phyloP scores from a whole-genome alignment of 1,284 basidiomycete species.

The Boletus sp. region DNA sequence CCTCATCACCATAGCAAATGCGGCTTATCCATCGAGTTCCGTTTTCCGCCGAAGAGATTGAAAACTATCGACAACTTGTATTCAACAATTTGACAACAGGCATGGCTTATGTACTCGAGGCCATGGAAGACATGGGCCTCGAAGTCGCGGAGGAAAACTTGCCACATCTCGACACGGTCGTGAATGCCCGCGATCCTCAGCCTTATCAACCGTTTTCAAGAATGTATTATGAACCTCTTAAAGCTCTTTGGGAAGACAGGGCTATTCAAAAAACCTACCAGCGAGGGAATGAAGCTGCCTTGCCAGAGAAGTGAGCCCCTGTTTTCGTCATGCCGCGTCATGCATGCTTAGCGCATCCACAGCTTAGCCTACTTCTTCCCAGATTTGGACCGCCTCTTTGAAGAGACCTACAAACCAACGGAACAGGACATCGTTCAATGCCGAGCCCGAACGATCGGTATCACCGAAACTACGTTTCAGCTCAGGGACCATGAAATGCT shows the following conservation, averaged over 20 bases:
- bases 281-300: conserved; percentile 79
- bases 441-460: conserved; percentile 86
- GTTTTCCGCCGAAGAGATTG: conserved; percentile 73
- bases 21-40: conserved; percentile 79
- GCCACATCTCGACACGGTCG: conserved; percentile 56
- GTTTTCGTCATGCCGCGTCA: background rate
- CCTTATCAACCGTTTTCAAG: conserved; percentile 78
- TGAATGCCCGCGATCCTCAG: conserved; percentile 66
- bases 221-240: conserved; percentile 62
- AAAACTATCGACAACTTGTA: conserved; percentile 81
- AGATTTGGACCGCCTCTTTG: conserved; percentile 77
- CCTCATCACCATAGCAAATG: conserved; percentile 69
- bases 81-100: conserved; percentile 90
- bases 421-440: conserved; percentile 85
- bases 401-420: conserved; percentile 64
- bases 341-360: conserved; percentile 10
- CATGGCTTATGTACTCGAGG: conserved; percentile 77
- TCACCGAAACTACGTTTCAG: conserved; percentile 88
- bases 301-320: conserved; percentile 79
- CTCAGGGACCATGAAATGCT: conserved; percentile 72
- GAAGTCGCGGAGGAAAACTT: conserved; percentile 61
- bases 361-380: conserved; percentile 74
- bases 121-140: conserved; percentile 85
- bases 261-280: conserved; percentile 71
- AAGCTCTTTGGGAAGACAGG: conserved; percentile 73